Base-by-base conservation (phyloP, 176 grass and related monocot genomes). In the Rhynchospora tenuis region DNA sequence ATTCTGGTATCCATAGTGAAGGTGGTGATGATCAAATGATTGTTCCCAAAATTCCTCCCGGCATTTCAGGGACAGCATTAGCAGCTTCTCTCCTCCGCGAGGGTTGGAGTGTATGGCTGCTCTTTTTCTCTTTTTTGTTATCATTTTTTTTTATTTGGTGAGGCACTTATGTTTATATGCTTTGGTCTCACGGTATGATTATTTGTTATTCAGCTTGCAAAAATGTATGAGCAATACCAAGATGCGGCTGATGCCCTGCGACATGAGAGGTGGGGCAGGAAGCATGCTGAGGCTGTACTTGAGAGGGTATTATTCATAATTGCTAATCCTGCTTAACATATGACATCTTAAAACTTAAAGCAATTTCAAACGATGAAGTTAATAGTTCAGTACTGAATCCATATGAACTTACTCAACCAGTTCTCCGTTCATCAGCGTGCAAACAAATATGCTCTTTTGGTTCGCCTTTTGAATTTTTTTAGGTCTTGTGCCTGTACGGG, bases 221-320 rank as follows among this genome's bases (percentile, higher is more conserved):
- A 99, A 81, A 99, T 99, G 48, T 99, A 99, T 79, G 96, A 95
- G 64, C 93, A 99, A 87, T 95, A 99, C 58, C 96, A 99, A 93
- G 96, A 99, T 88, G 86, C 93, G 78, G 92, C 91, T 84, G 96
- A 99, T 90, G 96, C 91, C 83, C 86, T 95, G 55, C 91, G 83
- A 9, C 96, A 99, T 79, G 96, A 99, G 89, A 91, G 88, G 75
- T 93, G 83, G 77, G 96, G 96, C 19, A 89, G 91, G 85, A 95
- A 83, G 63, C 93, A 99, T 9, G 96, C 96, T 8, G 96, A 99
- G 88, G 82, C 91, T 83, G 89, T 95, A 90, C 83, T 99, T 48
- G 93, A 99, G 75, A 93, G 93, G 93, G 96, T 95, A 89, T 60
- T 70, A 62, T 81, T 67, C 69, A 2, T 76, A 6, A 45, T n/a